Evolutionary conservation across 2,329 filamentous ascomycete genomes (phyloP), one percentile per base, ranked within the genome.

Genomic region (Calonectria leucothoes): DNA sequence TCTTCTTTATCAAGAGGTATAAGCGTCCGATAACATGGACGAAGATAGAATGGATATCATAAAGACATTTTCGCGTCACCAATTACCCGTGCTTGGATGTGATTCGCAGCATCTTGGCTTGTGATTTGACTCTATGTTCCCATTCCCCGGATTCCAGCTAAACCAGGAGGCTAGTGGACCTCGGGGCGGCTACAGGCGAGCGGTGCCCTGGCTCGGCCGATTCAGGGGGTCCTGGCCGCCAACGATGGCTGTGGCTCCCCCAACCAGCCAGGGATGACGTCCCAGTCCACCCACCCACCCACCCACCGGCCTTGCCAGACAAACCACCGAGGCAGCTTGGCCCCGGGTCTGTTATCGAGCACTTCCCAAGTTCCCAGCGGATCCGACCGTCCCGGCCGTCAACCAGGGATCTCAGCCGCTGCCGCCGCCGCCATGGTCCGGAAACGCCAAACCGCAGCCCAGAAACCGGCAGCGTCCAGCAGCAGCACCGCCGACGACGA

Each of bases 351-450:
- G 55, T 29, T 61, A 39, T 61, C 55, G 27, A 39, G 55, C 55
- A 61, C 23, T 20, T 27, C 33, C 55, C 55, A 61, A 35, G 37
- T 37, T 37, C 23, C 39, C 55, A 39, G 55, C 55, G 55, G 55
- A 61, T 61, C 55, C 33, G 55, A 57, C 23, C 45, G 73, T 57
- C 23, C 70, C 55, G 33, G 29, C 33, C 63, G 25, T 35, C 31
- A 29, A 37, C n/a, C 49, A 51, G 64, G 25, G 33, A 45, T 35
- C 76, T 71, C 59, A 6, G 33, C 52, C n/a, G 31, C 31, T n/a
- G n/a, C 49, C 6, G 64, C 27, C n/a, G 25, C 35, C 57, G 52
- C 71, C 69, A 83, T 83, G 81, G 71, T 82, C 70, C 82, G 82
- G 25, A 80, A 81, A 73, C 81, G 82, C 25, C 80, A 77, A 15